Conservation (phyloP, 2,329 filamentous ascomycete species). For the Endocalyx cinctus region DNA sequence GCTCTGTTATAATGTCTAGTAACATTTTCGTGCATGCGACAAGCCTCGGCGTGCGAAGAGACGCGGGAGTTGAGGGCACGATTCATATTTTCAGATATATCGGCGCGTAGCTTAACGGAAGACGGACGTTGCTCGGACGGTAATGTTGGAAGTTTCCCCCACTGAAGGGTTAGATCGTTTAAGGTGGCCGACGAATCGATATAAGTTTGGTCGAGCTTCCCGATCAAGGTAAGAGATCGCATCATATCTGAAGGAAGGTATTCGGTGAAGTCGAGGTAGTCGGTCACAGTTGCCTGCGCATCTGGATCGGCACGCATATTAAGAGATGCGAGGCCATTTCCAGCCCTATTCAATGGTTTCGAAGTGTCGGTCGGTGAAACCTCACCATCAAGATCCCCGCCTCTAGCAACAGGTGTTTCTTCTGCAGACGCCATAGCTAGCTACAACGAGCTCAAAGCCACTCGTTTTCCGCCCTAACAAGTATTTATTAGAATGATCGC, state of each 20-base stretch:
- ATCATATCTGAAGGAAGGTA: conserved; percentile 64
- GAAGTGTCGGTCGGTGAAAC: conserved; percentile 34
- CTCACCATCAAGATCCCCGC: conserved; percentile 19
- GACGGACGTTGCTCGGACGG: conserved; percentile 42
- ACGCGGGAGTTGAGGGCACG: conserved; percentile 52
- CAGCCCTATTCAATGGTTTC: conserved; percentile 23
- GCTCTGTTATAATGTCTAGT: conserved; percentile 58
- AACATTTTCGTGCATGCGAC: conserved; percentile 60
- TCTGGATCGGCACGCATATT: conserved; percentile 58
- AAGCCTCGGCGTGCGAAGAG: conserved; percentile 57
- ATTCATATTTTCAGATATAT: conserved; percentile 55
- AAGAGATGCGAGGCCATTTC: conserved; percentile 38
- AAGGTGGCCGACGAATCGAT: conserved; percentile 50
- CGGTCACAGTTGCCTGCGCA: conserved; percentile 64
- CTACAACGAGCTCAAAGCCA: too few species aligned
- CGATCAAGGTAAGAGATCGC: conserved; percentile 61
- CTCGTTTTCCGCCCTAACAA: too few species aligned
- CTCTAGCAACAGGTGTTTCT: background rate
- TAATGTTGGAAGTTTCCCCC: conserved; percentile 50
- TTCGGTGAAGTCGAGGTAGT: conserved; percentile 67
- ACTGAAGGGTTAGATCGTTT: conserved; percentile 51
- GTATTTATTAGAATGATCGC: too few species aligned
- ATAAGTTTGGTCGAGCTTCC: conserved; percentile 58
- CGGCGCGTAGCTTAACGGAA: conserved; percentile 49
- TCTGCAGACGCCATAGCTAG: background rate